Conservation (phyloP, 2,329 filamentous ascomycete species). For the Penicillium sp. region DNA sequence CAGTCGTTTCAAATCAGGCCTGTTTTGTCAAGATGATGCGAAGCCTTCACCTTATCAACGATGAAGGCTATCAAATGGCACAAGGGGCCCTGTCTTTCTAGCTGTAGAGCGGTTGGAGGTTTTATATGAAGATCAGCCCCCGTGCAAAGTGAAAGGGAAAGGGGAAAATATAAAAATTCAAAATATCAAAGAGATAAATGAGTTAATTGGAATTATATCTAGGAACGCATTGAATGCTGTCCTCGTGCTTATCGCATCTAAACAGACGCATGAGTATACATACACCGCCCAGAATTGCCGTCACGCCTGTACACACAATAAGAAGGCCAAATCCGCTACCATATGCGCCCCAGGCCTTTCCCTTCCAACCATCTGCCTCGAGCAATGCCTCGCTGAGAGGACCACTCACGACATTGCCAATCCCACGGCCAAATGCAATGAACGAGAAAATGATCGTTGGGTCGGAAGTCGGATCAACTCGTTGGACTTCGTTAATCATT, state of each 20-base stretch:
- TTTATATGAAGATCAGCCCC: too few species aligned
- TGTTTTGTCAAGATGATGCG: not conserved
- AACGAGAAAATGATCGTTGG: slow-evolving; percentile 50
- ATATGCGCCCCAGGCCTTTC: slow-evolving; percentile 20
- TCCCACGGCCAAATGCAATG: slow-evolving; percentile 50
- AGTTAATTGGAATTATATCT: not conserved
- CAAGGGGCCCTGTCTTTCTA: not conserved
- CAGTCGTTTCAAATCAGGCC: not conserved
- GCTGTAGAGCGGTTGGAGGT: too few species aligned
- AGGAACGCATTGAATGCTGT: not conserved
- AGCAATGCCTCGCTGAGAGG: slow-evolving; percentile 49
- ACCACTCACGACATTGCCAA: slow-evolving; percentile 52
- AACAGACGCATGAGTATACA: slow-evolving; percentile 23
- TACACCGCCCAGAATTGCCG: slow-evolving; percentile 24
- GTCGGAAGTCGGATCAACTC: slow-evolving; percentile 39
- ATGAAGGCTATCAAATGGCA: not conserved
- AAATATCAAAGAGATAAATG: not conserved
- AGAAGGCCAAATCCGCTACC: slow-evolving; percentile 29
- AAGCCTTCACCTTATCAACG: not conserved
- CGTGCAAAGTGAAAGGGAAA: too few species aligned
- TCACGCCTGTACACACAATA: slow-evolving; percentile 30
- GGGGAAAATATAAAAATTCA: too few species aligned
- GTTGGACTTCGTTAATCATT: slow-evolving; percentile 44
- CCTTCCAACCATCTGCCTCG: slow-evolving; percentile 14
- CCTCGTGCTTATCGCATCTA: slow-evolving; percentile 15